Base-by-base conservation (phyloP, 352 stramenopile genomes). In the Phytophthora hybrid region DNA sequence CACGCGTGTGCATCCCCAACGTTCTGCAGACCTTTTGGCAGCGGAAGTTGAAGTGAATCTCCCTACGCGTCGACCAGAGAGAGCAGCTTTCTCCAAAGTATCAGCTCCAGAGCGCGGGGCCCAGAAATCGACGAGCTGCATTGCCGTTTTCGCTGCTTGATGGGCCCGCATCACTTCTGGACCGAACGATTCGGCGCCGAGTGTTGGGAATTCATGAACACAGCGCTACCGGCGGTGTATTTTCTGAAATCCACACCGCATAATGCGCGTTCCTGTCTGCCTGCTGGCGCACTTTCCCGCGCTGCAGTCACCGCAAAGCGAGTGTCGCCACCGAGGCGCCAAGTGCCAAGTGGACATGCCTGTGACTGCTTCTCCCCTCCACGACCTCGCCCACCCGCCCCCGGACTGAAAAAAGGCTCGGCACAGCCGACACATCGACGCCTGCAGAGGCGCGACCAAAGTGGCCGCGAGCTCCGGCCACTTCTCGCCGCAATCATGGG, bases 271-370 rank as follows among this genome's bases (percentile, higher is more conserved):
- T 55, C 49, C 21, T 19, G 49, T 31, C 49, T 55, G 49, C 19
- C 49, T 55, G n/a, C 49, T 21, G 21, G 26, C 11, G 39, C 26
- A 41, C 18, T 54, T 56, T 65, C 44, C 59, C 46, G 18, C 14
- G 6, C 59, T 39, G 47, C 21, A 39, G 49, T 34, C 32, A 44
- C 13, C 16, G 41, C 14, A 8, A 21, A 29, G 29, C 21, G 51
- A 39, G 16, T 44, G 54, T 44, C 47, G 65, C 56, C 56, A 59
- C 34, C 49, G 32, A 47, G 47, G 29, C 19, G 13, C 13, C 59
- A 73, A 67, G 14, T 18, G 39, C 0, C 23, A 21, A 46, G 46
- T 67, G 57, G 57, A 61, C 57, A 72, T 67, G 60, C 57, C 65
- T 41, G 64, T 66, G 56, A 71, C 64, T 4, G 16, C 21, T 62